A percentile compares a stretch with the other conserved stretches of the same genome.
phyloP scores from a whole-genome alignment of 2,329 filamentous ascomycete species.

The Diaporthe vaccinii region DNA sequence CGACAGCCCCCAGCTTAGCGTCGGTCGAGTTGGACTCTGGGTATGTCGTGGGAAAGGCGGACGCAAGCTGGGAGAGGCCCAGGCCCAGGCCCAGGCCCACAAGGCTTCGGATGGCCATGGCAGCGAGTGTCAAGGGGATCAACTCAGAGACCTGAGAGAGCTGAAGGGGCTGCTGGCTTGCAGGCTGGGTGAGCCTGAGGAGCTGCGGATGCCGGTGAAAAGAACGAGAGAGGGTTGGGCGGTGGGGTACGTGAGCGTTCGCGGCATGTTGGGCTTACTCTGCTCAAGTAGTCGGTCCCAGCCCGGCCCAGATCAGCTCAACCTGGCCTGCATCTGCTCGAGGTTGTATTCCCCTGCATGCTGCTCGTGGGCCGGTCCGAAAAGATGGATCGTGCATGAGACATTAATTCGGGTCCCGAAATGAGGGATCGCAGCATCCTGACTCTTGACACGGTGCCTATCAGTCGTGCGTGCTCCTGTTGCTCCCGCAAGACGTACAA shows the following conservation, averaged over 20 bases:
- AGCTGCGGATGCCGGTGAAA: background rate
- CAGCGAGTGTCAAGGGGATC: background rate
- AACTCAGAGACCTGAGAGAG: background rate
- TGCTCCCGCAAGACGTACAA: background rate
- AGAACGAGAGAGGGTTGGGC: background rate
- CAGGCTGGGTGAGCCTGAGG: background rate
- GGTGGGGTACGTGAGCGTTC: background rate
- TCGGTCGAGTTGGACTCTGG: conserved; percentile 37
- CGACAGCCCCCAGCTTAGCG: conserved; percentile 66
- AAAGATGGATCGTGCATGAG: conserved; percentile 22
- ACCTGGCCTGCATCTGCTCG: background rate
- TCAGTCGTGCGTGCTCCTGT: background rate
- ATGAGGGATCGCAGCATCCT: conserved; percentile 1
- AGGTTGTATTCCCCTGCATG: background rate
- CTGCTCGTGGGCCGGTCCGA: conserved; percentile 13
- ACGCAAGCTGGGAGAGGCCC: conserved; percentile 50
- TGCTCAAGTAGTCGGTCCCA: conserved; percentile 8
- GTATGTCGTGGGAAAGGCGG: conserved; percentile 44
- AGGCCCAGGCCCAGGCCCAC: conserved; percentile 15
- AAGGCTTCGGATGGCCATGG: conserved; percentile 33
- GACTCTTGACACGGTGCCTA: conserved; percentile 21
- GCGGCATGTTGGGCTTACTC: background rate
- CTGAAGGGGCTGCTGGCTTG: background rate
- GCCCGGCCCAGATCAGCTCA: background rate
- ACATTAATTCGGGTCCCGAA: conserved; percentile 9